phyloP scores from a whole-genome alignment of 768 basidiomycete genomes.

The Mycena olivaceomarginata region DNA sequence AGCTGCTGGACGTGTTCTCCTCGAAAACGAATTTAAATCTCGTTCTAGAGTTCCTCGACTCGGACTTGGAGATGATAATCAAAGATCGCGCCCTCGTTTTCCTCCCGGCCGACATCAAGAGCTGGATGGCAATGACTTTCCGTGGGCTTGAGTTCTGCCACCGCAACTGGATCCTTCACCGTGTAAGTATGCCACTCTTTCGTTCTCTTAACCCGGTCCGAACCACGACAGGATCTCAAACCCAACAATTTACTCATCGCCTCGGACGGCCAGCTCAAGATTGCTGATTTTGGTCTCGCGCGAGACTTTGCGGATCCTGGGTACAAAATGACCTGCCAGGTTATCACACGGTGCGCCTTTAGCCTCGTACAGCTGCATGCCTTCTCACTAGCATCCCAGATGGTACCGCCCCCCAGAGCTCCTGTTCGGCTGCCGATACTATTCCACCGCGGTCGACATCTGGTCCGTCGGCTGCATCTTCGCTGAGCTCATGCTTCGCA shows the following conservation, averaged over 20 bases:
- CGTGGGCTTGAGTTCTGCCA: conserved; percentile 99
- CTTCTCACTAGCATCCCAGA: conserved; percentile 54
- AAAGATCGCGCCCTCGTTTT: conserved; percentile 95
- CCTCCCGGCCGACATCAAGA: conserved; percentile 96
- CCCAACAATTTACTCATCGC: conserved; percentile 98
- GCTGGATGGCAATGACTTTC: conserved; percentile 99
- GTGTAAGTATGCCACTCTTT: conserved; percentile 69
- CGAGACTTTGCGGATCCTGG: conserved; percentile 97
- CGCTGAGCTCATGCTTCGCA: conserved; percentile 96
- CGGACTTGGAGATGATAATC: conserved; percentile 97
- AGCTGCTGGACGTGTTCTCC: conserved; percentile 98
- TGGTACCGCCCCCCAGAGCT: conserved; percentile 99
- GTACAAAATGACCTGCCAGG: conserved; percentile 98
- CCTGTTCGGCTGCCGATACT: conserved; percentile 92
- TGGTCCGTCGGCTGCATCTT: conserved; percentile 99
- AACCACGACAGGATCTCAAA: conserved; percentile 87
- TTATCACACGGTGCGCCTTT: conserved; percentile 91
- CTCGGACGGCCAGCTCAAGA: conserved; percentile 92
- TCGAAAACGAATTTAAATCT: conserved; percentile 97
- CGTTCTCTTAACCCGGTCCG: background rate
- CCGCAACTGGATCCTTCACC: conserved; percentile 93
- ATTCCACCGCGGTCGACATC: conserved; percentile 94
- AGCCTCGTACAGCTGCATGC: background rate
- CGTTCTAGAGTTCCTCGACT: conserved; percentile 96
- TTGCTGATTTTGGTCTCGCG: conserved; percentile 99